phyloP scores from a whole-genome alignment of 2,329 filamentous ascomycete species.

The Fusarium sp. region DNA sequence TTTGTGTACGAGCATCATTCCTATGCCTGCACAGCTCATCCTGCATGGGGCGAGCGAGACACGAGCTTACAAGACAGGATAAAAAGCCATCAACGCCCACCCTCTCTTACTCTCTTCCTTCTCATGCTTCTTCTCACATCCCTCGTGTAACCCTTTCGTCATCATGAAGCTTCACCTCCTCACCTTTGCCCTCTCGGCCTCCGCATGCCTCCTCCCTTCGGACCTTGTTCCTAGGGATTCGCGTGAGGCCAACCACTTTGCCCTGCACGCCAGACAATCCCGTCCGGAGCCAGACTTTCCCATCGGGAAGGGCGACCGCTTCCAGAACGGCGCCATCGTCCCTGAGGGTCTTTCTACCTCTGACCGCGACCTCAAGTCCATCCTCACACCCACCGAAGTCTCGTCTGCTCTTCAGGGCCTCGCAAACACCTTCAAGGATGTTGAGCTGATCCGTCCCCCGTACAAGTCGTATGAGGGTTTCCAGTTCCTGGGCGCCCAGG shows the following conservation, averaged over 20 bases:
- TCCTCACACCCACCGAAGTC: conserved; percentile 60
- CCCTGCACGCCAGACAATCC: conserved; percentile 18
- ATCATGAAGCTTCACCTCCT: conserved; percentile 46
- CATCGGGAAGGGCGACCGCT: conserved; percentile 58
- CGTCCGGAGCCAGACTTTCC: conserved; percentile 46
- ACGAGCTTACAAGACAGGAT: background rate
- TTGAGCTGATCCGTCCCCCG: conserved; percentile 56
- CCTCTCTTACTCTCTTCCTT: background rate
- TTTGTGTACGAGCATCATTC: background rate
- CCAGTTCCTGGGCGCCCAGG: conserved; percentile 53
- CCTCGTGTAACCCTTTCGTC: background rate
- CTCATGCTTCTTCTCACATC: background rate
- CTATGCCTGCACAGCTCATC: background rate
- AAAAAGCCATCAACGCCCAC: background rate
- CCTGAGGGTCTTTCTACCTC: conserved; percentile 50
- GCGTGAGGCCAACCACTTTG: conserved; percentile 15
- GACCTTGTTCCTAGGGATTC: conserved; percentile 44
- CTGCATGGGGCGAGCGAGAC: background rate
- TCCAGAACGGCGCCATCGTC: conserved; percentile 52
- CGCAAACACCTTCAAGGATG: conserved; percentile 50
- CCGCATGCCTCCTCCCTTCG: conserved; percentile 54
- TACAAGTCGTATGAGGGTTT: conserved; percentile 58
- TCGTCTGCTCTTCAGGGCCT: conserved; percentile 58
- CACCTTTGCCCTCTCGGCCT: conserved; percentile 39
- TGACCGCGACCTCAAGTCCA: conserved; percentile 53